Conservation (phyloP, 176 grass and related monocot species). For the Oryza glaberrima region DNA sequence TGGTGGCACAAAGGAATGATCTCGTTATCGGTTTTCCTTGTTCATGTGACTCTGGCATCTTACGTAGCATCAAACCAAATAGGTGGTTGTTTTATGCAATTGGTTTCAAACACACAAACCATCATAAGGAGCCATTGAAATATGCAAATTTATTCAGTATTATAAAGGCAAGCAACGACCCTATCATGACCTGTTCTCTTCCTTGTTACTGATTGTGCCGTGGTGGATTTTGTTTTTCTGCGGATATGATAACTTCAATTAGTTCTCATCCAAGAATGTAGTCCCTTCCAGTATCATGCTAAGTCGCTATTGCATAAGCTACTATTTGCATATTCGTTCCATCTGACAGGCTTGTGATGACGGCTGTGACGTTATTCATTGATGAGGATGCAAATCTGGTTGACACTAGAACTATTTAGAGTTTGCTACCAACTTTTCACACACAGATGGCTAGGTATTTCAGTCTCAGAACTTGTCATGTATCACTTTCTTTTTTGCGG, state of each 20-base stretch:
- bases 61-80: neutral
- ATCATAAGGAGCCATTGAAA: neutral
- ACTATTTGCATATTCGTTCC: slow-evolving; percentile 16
- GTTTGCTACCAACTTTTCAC: slow-evolving; percentile 14
- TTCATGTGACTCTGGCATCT: neutral
- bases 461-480: neutral
- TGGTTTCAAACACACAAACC: neutral
- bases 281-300: neutral
- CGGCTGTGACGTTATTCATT: slow-evolving; percentile 77
- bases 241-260: neutral
- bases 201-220: slow-evolving; percentile 10
- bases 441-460: slow-evolving; percentile 36
- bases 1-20: neutral
- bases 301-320: slow-evolving; percentile 6
- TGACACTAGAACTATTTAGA: slow-evolving; percentile 71
- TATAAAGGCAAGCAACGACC: neutral
- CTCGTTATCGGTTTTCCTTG: neutral
- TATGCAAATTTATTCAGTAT: neutral
- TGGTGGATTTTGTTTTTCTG: neutral
- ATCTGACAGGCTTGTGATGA: slow-evolving; percentile 78
- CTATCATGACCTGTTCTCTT: neutral
- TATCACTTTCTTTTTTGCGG: neutral
- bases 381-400: slow-evolving; percentile 73
- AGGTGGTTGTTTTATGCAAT: neutral
- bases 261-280: slow-evolving; percentile 8